Conservation (phyloP, 2,329 filamentous ascomycete species). For the Aspergillus piperis region DNA sequence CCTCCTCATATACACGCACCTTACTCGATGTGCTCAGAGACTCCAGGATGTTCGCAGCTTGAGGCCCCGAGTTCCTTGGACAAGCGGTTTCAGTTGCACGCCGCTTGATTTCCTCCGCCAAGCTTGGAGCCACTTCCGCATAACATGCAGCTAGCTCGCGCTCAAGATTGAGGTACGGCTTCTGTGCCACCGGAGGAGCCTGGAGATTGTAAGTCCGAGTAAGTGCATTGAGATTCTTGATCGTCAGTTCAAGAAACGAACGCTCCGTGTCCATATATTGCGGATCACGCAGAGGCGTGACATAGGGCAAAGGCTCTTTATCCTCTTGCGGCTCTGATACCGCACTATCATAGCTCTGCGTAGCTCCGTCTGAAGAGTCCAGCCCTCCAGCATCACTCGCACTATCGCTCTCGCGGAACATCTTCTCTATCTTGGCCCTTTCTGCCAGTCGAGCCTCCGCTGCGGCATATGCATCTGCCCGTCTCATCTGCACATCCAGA, state of each 20-base stretch:
- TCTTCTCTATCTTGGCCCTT: slow-evolving; percentile 27
- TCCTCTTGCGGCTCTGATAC: slow-evolving; percentile 1
- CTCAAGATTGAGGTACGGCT: slow-evolving; percentile 83
- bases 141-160: slow-evolving; percentile 81
- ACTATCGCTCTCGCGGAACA: slow-evolving; percentile 21
- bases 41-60: slow-evolving; percentile 60
- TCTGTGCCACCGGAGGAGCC: slow-evolving; percentile 88
- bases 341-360: not conserved
- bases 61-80: slow-evolving; percentile 13
- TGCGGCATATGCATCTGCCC: slow-evolving; percentile 71
- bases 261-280: slow-evolving; percentile 72
- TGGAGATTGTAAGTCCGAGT: slow-evolving; percentile 92
- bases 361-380: not conserved
- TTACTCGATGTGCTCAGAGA: slow-evolving; percentile 53
- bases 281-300: slow-evolving; percentile 73
- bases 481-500: slow-evolving; percentile 69
- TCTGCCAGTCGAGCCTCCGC: slow-evolving; percentile 61
- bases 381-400: slow-evolving; percentile 15
- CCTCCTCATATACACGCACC: slow-evolving; percentile 71
- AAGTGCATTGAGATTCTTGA: slow-evolving; percentile 75
- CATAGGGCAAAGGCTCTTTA: slow-evolving; percentile 38
- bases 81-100: slow-evolving; percentile 58
- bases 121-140: slow-evolving; percentile 76
- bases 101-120: slow-evolving; percentile 72
- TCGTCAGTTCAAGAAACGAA: slow-evolving; percentile 73